phyloP scores from a whole-genome alignment of 371 early-diverging fungal genomes.

The Coelomomyces lativittatus region DNA sequence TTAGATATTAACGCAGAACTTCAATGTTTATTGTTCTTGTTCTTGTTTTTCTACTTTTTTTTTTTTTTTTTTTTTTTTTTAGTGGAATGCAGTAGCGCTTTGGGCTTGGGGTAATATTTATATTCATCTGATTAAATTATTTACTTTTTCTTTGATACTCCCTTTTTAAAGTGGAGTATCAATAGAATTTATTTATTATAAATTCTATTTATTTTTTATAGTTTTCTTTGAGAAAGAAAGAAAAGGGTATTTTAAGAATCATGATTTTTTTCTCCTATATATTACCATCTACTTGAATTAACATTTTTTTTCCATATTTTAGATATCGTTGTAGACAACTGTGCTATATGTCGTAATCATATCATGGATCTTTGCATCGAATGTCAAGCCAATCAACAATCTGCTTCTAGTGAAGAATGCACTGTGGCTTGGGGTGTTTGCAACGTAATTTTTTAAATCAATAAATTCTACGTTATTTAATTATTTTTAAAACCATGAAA shows the following conservation, averaged over 20 bases:
- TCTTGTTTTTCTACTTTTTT: not conserved
- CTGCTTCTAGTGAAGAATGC: constrained; percentile 84
- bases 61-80: constrained; percentile 2
- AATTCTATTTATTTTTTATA: no score
- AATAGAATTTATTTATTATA: no score
- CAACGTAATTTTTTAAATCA: no score
- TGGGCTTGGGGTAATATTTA: constrained; percentile 84
- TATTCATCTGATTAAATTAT: not conserved
- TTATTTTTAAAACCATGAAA: not conserved
- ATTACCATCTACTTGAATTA: not conserved
- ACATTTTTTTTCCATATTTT: not conserved
- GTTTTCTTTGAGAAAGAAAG: no score
- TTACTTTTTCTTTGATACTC: not conserved
- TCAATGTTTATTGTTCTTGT: not conserved
- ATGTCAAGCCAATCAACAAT: constrained; percentile 89
- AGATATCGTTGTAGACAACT: constrained; percentile 97
- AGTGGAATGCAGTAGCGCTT: constrained; percentile 95
- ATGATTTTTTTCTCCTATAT: no score
- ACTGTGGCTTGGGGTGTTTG: constrained; percentile 98
- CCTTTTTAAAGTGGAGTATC: no score
- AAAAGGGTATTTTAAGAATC: no score
- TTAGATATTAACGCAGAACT: no score
- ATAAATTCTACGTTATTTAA: not conserved
- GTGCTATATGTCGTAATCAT: constrained; percentile 99
- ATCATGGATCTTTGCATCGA: constrained; percentile 99